phyloP scores from a whole-genome alignment of 2,329 filamentous ascomycete genomes.

The Ophiostoma tasmaniense region DNA sequence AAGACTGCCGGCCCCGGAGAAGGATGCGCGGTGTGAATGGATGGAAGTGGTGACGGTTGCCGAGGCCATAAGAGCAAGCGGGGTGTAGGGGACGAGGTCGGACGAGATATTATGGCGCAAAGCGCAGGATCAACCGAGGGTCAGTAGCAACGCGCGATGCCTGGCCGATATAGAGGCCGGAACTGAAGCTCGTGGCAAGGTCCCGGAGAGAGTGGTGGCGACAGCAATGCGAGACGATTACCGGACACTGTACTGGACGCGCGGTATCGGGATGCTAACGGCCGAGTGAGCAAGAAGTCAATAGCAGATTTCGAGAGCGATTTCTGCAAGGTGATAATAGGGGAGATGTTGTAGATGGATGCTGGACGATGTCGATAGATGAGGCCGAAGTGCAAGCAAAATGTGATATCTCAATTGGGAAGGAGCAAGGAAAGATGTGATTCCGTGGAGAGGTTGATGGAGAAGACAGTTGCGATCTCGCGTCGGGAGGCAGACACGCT shows the following conservation, averaged over 20 bases:
- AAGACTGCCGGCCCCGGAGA: constrained; percentile 20
- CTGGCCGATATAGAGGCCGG: background rate
- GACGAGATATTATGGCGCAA: background rate
- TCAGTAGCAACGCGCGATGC: background rate
- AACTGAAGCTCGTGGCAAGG: background rate
- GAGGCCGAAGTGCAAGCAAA: background rate
- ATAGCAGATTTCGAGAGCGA: background rate
- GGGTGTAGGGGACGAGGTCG: background rate
- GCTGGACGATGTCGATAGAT: background rate
- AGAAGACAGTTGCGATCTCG: background rate
- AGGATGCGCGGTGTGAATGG: constrained; percentile 23
- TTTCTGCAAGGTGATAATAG: background rate
- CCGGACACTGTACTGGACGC: background rate
- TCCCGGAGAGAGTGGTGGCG: background rate
- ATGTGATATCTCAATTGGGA: background rate
- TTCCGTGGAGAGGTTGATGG: background rate
- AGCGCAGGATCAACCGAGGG: background rate
- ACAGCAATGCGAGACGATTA: too few relatives aligned
- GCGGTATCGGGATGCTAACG: background rate
- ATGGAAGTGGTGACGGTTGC: constrained; percentile 28
- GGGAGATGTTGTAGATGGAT: background rate
- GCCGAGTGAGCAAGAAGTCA: background rate
- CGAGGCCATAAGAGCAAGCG: constrained; percentile 28
- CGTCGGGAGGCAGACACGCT: background rate
- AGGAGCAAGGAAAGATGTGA: background rate